These are phyloP conservation scores for Annulohypoxylon maeteangense DNA, from an alignment of 495 filamentous ascomycete genomes.

Conservation along the genomic window DNA sequence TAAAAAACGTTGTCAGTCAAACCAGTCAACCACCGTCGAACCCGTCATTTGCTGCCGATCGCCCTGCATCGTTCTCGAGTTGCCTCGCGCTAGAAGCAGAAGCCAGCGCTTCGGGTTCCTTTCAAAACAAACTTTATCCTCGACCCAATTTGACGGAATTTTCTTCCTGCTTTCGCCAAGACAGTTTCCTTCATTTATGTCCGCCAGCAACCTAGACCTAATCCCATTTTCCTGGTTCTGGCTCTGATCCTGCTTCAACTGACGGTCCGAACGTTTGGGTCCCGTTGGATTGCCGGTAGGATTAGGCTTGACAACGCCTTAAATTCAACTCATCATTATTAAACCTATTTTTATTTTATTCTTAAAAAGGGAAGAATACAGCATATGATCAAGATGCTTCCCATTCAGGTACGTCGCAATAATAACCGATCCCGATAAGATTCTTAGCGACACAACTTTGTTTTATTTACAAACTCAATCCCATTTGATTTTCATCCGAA, in stretches of 20 bases:
- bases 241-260: slow-evolving; percentile 23
- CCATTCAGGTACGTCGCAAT: slow-evolving; percentile 43
- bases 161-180: slow-evolving; percentile 16
- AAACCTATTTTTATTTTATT: slow-evolving; percentile 1
- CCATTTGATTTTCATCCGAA: slow-evolving; percentile 5
- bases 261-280: slow-evolving; percentile 33
- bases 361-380: background rate
- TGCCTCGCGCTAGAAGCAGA: slow-evolving; percentile 31
- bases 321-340: slow-evolving; percentile 17
- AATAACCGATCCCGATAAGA: slow-evolving; percentile 12
- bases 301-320: slow-evolving; percentile 20
- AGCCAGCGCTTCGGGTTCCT: slow-evolving; percentile 39
- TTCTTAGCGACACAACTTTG: background rate
- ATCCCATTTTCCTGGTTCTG: slow-evolving; percentile 35
- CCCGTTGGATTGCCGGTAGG: slow-evolving; percentile 19
- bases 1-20: background rate
- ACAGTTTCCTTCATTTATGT: slow-evolving; percentile 27
- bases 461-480: background rate
- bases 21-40: slow-evolving; percentile 3
- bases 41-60: slow-evolving; percentile 27
- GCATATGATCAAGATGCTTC: slow-evolving; percentile 33
- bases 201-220: slow-evolving; percentile 30
- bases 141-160: slow-evolving; percentile 42
- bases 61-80: slow-evolving; percentile 22
- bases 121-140: slow-evolving; percentile 34